Percentiles rank a stretch among this genome's conserved stretches.
Conservation (phyloP, 2,329 filamentous ascomycete genomes). For the Aureobasidium melanogenum region DNA sequence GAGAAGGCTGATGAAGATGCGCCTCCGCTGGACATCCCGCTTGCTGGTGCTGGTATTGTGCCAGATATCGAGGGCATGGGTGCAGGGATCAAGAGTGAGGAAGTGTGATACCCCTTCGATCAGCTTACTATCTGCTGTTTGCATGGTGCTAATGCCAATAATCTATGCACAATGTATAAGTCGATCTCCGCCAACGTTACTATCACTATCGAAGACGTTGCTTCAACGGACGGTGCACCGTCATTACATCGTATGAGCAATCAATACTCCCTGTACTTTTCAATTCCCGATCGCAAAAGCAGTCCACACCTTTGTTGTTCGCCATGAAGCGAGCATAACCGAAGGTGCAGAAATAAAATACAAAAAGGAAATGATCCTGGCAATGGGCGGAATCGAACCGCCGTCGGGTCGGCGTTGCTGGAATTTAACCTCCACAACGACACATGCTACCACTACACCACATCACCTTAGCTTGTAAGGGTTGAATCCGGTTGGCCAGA, state of each 20-base stretch:
- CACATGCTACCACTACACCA: constrained; percentile 12
- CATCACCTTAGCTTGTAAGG: constrained; percentile 2
- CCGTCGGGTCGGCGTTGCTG: constrained; percentile 13
- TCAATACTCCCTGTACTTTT: too few species aligned
- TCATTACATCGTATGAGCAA: neutral
- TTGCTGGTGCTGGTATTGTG: constrained; percentile 12
- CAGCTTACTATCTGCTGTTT: neutral
- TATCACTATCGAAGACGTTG: too few species aligned
- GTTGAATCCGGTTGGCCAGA: constrained; percentile 9
- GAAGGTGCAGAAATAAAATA: neutral
- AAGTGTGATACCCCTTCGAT: neutral
- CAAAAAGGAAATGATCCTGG: constrained; percentile 9
- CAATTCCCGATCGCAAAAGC: too few species aligned
- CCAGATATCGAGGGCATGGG: constrained; percentile 21
- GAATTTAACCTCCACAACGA: constrained; percentile 3
- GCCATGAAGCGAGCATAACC: neutral
- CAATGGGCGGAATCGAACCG: constrained; percentile 14
- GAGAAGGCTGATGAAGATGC: constrained; percentile 23
- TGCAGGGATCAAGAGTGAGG: constrained; percentile 6
- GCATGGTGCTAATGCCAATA: neutral
- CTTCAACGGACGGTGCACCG: too few species aligned
- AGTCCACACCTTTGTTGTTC: neutral
- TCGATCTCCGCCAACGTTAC: neutral
- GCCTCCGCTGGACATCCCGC: constrained; percentile 18
- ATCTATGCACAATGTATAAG: neutral